phyloP scores from a whole-genome alignment of 768 basidiomycete species.

The Leucocoprinus birnbaumii region DNA sequence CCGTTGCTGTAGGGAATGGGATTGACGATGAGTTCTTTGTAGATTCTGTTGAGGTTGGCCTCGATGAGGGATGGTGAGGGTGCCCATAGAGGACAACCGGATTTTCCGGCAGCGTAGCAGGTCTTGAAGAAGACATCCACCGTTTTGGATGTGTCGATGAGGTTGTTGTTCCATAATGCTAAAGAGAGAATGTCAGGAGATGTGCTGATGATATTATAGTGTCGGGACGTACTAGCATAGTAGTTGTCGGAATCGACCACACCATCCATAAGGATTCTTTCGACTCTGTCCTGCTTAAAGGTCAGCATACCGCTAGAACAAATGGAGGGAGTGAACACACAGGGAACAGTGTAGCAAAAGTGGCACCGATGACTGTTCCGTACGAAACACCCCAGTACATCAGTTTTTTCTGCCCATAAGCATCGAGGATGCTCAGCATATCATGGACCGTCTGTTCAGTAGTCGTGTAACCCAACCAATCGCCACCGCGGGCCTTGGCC shows the following conservation, averaged over 20 bases:
- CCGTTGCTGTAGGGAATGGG: constrained; percentile 32
- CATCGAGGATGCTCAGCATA: constrained; percentile 32
- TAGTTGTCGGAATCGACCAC: constrained; percentile 38
- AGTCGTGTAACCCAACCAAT: constrained; percentile 27
- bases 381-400: constrained; percentile 33
- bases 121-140: constrained; percentile 31
- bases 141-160: constrained; percentile 34
- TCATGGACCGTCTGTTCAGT: constrained; percentile 34
- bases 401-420: constrained; percentile 27
- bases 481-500: constrained; percentile 21
- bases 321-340: too few species aligned
- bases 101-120: constrained; percentile 35
- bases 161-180: constrained; percentile 33
- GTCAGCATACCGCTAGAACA: too few species aligned
- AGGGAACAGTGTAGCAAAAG: constrained; percentile 21
- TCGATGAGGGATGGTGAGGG: constrained; percentile 28
- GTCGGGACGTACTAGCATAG: constrained; percentile 32
- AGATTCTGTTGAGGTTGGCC: constrained; percentile 31
- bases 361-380: constrained; percentile 20
- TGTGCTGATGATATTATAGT: too few species aligned
- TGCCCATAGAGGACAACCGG: constrained; percentile 38
- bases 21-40: constrained; percentile 22
- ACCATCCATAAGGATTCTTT: constrained; percentile 36
- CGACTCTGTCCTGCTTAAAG: constrained; percentile 30
- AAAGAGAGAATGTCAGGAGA: too few species aligned